These are phyloP conservation scores for Trichoderma sp. DNA, from an alignment of 2,329 filamentous ascomycete genomes.

Conservation along the genomic window DNA sequence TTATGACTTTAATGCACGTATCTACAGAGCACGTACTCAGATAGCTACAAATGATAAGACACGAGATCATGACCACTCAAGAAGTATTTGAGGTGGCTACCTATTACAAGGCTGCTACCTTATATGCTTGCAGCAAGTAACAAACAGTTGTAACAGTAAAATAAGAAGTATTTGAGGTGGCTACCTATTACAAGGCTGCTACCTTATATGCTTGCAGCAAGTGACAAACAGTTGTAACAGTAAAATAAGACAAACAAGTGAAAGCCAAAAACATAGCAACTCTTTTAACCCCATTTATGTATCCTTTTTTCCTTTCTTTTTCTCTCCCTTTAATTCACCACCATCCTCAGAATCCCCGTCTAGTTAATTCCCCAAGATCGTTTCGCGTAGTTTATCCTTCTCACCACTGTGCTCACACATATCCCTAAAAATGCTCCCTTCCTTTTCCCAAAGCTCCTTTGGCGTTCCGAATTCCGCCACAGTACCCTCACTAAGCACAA, in stretches of 20 bases:
- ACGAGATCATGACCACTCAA: background rate
- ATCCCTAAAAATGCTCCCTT: slow-evolving; percentile 55
- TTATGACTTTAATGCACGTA: background rate
- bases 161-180: too few species aligned
- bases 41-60: slow-evolving; percentile 1
- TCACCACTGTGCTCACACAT: slow-evolving; percentile 63
- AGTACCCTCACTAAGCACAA: slow-evolving; percentile 66
- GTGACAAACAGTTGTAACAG: background rate
- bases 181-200: background rate
- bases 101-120: background rate
- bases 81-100: background rate
- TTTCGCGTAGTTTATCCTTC: slow-evolving; percentile 49
- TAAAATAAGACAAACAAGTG: background rate
- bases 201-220: background rate
- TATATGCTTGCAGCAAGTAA: background rate
- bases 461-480: slow-evolving; percentile 68
- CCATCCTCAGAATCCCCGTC: background rate
- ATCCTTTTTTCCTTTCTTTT: background rate
- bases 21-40: background rate
- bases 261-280: background rate
- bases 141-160: background rate
- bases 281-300: background rate
- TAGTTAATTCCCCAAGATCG: slow-evolving; percentile 37
- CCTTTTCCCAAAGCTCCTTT: slow-evolving; percentile 55
- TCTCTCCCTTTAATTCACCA: background rate